A percentile compares a stretch with the other conserved stretches of the same genome.
Evolutionary conservation across 2,329 filamentous ascomycete genomes (phyloP).

Genomic region (Leptographium wingfieldii): DNA sequence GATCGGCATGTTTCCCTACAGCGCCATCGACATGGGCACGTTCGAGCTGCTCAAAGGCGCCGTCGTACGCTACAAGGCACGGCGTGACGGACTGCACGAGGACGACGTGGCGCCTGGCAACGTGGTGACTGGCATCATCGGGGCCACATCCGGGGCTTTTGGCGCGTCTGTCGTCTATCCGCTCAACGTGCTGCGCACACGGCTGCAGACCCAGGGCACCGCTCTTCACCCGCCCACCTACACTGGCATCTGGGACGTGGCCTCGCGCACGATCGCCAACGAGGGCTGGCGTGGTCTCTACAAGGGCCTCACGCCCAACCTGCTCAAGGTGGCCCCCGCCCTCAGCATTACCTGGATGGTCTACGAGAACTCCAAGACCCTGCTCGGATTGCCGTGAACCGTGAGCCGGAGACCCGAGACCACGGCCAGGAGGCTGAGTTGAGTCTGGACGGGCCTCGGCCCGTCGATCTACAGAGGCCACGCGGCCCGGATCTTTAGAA

Average conservation of each 20-base stretch:
- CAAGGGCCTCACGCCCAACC: slow-evolving; percentile 87
- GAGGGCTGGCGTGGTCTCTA: slow-evolving; percentile 83
- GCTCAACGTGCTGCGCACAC: slow-evolving; percentile 81
- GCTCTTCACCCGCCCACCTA: slow-evolving; percentile 85
- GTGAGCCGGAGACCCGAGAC: no score
- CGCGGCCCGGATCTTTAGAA: background rate
- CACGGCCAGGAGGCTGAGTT: background rate
- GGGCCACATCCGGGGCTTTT: slow-evolving; percentile 80
- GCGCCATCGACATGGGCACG: slow-evolving; percentile 88
- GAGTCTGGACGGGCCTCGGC: background rate
- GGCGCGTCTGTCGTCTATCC: slow-evolving; percentile 93
- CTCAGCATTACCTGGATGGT: slow-evolving; percentile 92
- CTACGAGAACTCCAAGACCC: slow-evolving; percentile 77
- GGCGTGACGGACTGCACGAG: slow-evolving; percentile 57
- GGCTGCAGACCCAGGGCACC: slow-evolving; percentile 89
- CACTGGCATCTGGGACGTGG: slow-evolving; percentile 81
- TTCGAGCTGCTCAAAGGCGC: slow-evolving; percentile 83
- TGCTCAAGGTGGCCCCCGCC: slow-evolving; percentile 90
- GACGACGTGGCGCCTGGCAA: slow-evolving; percentile 74
- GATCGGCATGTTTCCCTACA: slow-evolving; percentile 94
- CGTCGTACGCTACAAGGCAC: slow-evolving; percentile 59
- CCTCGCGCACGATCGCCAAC: slow-evolving; percentile 64
- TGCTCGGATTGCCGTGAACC: slow-evolving; percentile 41
- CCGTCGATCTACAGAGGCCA: background rate
- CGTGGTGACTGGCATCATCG: slow-evolving; percentile 75